phyloP scores from a whole-genome alignment of 2,329 filamentous ascomycete species.

The Fusarium solani-melongenae region DNA sequence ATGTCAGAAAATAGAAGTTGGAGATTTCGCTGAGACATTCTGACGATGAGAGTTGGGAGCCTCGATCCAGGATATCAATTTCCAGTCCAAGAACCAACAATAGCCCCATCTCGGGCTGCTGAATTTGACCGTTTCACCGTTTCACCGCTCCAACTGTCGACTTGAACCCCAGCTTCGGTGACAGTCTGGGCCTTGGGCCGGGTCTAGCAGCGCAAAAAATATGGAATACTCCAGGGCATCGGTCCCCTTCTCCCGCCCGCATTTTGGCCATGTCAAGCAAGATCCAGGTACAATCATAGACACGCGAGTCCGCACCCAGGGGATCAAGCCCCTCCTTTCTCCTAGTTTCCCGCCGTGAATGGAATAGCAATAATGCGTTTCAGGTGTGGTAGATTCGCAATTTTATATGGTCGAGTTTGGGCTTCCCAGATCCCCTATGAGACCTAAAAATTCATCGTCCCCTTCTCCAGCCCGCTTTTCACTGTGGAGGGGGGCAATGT shows the following conservation, averaged over 20 bases:
- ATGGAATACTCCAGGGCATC: conserved; percentile 17
- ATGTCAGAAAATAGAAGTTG: conserved; percentile 1
- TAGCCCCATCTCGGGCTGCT: not conserved
- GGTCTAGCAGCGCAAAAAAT: conserved; percentile 13
- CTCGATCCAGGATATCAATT: not conserved
- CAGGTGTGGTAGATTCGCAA: not conserved
- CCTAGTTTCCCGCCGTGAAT: not conserved
- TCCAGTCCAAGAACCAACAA: not conserved
- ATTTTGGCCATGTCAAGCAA: not conserved
- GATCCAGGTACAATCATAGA: not conserved
- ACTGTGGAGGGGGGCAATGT: conserved; percentile 15
- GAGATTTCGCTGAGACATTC: not conserved
- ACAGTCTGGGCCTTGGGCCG: conserved; percentile 9
- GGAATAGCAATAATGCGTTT: not conserved
- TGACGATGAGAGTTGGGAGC: not conserved
- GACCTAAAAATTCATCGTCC: not conserved
- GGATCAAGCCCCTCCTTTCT: not conserved
- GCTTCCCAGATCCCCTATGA: not conserved
- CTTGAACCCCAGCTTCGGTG: conserved; percentile 8
- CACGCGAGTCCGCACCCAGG: not conserved
- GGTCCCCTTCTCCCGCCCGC: not conserved
- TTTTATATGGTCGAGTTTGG: not conserved
- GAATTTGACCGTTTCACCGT: not conserved
- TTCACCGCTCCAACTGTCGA: conserved; percentile 21
- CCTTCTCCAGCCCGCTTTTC: not conserved